Percentiles rank a stretch among this genome's conserved stretches.
These are phyloP conservation scores for Candida loeiensis DNA, from an alignment of 805 yeast genomes.

Conservation along the genomic window DNA sequence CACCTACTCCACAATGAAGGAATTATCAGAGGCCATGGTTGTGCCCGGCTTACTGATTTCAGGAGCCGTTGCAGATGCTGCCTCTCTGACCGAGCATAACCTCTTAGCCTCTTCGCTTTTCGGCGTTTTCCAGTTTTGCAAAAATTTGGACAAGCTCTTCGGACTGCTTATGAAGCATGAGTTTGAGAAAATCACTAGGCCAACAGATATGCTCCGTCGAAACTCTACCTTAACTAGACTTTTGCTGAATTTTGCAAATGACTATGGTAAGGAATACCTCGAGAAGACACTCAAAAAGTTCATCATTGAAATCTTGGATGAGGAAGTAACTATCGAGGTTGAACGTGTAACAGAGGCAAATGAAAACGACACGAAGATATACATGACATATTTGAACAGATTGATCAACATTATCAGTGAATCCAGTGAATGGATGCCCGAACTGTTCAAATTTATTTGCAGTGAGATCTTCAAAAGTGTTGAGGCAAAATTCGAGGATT, in stretches of 20 bases:
- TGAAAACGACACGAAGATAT: conserved; percentile 38
- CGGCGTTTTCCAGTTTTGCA: conserved; percentile 45
- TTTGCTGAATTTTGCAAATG: conserved; percentile 65
- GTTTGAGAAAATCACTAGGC: conserved; percentile 53
- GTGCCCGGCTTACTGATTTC: conserved; percentile 23
- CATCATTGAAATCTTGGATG: conserved; percentile 47
- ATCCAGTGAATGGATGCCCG: conserved; percentile 60
- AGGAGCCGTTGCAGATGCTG: conserved; percentile 53
- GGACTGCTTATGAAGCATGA: conserved; percentile 57
- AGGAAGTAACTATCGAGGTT: conserved; percentile 58
- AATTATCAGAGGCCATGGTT: conserved; percentile 35
- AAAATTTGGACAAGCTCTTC: conserved; percentile 44
- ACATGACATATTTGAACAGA: conserved; percentile 52
- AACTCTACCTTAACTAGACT: conserved; percentile 81
- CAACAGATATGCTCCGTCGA: conserved; percentile 72
- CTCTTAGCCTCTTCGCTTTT: conserved; percentile 64
- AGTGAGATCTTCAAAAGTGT: conserved; percentile 58
- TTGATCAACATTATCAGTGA: conserved; percentile 57
- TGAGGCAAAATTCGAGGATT: conserved; percentile 57
- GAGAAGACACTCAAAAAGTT: conserved; percentile 51
- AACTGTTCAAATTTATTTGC: conserved; percentile 69
- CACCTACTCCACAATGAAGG: conserved; percentile 22
- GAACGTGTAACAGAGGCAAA: conserved; percentile 45
- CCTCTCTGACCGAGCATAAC: conserved; percentile 69
- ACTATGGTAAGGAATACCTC: conserved; percentile 62